Base-by-base conservation (phyloP, 225 moss, liverwort and hornwort species). In the Bryoerythrophyllum caledonicum region DNA sequence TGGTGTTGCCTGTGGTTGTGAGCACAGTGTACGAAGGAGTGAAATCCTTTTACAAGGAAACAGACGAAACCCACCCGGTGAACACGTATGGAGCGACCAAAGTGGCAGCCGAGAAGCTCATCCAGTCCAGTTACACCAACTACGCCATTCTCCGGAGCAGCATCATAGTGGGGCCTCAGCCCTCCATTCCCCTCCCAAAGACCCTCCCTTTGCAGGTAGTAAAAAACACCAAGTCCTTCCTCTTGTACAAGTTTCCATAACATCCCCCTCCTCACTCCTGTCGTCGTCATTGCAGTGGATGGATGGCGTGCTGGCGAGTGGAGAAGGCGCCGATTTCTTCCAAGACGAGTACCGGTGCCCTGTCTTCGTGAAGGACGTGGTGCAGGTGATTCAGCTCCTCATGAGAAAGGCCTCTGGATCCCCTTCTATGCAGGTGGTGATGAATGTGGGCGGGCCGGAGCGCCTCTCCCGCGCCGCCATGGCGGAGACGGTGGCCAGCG, bases 111-210 rank as follows among this genome's bases (percentile, higher is more conserved):
- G 97, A 97, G 88, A 75, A 56, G 14, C 85, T 68, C 61, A 89
- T 97, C 24, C 78, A 78, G 71, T 79, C 89, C 0, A 82, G 74
- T 76, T 97, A 89, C 74, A 74, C 71, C 12, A 87, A 91, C 62
- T 94, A 87, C 74, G 97, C 82, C 60, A 86, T 94, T 60, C 49
- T 97, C 25, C 81, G 97, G 60, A 97, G 97, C 78, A 97, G 97
- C 87, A 97, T 97, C 58, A 97, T 97, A 21, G 94, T 93, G 56
- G 97, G 97, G 26, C 92, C 94, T 52, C 92, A 93, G 77, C 90
- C 94, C 7, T 66, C 87, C 16, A 56, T 90, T 49, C 91, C 92
- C 2, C 79, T 97, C 64, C 80, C 84, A 23, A 94, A 90, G 68
- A 75, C 90, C 10, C 94, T 94, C 7, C 94, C 94, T 38, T 51